Evolutionary conservation across 2,329 filamentous ascomycete species (phyloP).

Genomic region (Conoideocrella luteorostrata): DNA sequence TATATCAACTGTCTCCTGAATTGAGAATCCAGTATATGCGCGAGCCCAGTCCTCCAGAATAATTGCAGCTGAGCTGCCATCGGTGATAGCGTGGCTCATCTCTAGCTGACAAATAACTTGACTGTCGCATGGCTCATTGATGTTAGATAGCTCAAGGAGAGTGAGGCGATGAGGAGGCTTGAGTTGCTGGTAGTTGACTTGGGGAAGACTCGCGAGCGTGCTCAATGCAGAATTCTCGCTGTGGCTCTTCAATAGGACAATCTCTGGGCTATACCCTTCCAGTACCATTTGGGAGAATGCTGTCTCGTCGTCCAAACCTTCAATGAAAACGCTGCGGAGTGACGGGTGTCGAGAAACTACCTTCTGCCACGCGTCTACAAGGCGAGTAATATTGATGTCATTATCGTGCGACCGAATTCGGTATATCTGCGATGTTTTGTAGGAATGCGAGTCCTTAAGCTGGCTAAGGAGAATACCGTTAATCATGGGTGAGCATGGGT

Average conservation of each 20-base stretch:
- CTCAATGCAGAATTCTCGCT: background rate
- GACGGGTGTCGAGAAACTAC: constrained; percentile 10
- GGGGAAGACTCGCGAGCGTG: background rate
- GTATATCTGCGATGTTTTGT: constrained; percentile 14
- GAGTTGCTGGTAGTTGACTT: constrained; percentile 2
- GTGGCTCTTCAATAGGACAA: background rate
- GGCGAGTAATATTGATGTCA: constrained; percentile 4
- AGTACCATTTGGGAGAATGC: constrained; percentile 9
- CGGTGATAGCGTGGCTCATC: constrained; percentile 28
- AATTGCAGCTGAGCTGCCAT: constrained; percentile 22
- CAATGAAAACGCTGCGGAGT: constrained; percentile 10
- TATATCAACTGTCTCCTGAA: background rate
- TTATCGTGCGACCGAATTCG: constrained; percentile 10
- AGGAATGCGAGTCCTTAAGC: constrained; percentile 10
- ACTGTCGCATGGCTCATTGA: constrained; percentile 1
- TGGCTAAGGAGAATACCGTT: constrained; percentile 30
- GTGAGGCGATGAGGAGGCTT: constrained; percentile 5
- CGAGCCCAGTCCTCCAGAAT: constrained; percentile 8
- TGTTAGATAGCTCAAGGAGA: too few relatives aligned
- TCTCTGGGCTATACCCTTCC: background rate
- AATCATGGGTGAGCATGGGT: constrained; percentile 32
- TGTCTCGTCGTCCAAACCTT: constrained; percentile 3
- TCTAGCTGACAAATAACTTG: constrained; percentile 22
- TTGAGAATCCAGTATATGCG: constrained; percentile 5
- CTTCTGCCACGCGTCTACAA: constrained; percentile 13